Evolutionary conservation across 768 basidiomycete species (phyloP).

Genomic region (Cystobasidium onofrii): DNA sequence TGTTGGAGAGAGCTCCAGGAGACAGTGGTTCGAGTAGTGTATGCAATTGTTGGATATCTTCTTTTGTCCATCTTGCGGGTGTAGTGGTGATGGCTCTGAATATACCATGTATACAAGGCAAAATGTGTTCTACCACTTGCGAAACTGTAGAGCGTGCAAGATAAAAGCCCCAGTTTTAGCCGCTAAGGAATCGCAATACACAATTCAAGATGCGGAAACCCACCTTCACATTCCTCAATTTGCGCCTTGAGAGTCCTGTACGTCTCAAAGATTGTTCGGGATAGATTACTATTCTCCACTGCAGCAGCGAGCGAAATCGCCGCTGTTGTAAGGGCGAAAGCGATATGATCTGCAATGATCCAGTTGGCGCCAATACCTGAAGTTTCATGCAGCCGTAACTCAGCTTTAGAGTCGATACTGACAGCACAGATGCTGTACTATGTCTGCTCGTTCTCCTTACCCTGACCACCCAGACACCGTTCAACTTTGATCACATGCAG

Average conservation of each 20-base stretch:
- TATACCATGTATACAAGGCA: constrained; percentile 74
- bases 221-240: constrained; percentile 54
- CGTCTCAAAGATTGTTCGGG: constrained; percentile 52
- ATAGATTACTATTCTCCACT: constrained; percentile 50
- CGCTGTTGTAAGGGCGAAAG: constrained; percentile 68
- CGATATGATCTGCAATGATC: constrained; percentile 76
- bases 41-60: constrained; percentile 56
- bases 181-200: constrained; percentile 49
- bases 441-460: constrained; percentile 13
- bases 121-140: constrained; percentile 50
- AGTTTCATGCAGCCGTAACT: no score
- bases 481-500: constrained; percentile 34
- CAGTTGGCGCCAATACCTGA: constrained; percentile 47
- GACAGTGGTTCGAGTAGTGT: constrained; percentile 57
- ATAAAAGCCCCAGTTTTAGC: not conserved
- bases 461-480: constrained; percentile 29
- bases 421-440: no score
- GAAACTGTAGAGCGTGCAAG: not conserved
- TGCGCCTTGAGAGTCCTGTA: constrained; percentile 58
- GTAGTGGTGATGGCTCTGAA: constrained; percentile 77
- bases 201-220: constrained; percentile 42
- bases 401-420: no score
- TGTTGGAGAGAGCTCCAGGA: constrained; percentile 59
- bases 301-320: constrained; percentile 59
- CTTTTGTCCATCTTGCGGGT: constrained; percentile 62